phyloP scores from a whole-genome alignment of 768 basidiomycete species.

The Termitomyces heimii region DNA sequence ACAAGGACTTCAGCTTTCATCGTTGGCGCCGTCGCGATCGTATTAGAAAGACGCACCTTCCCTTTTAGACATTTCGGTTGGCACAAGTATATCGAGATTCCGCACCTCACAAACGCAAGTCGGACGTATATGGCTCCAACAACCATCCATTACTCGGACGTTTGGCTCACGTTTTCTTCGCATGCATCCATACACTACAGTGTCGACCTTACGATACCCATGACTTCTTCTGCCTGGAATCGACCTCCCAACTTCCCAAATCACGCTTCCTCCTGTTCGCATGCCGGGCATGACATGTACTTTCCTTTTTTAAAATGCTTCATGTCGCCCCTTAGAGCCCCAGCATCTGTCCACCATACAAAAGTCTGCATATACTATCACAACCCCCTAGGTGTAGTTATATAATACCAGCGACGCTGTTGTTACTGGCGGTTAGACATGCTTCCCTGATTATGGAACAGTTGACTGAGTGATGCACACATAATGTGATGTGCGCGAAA shows the following conservation, averaged over 20 bases:
- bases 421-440: constrained; percentile 4
- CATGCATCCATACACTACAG: constrained; percentile 23
- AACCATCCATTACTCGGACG: constrained; percentile 18
- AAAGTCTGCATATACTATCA: constrained; percentile 12
- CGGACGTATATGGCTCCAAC: constrained; percentile 10
- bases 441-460: not conserved
- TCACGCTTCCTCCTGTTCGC: not conserved
- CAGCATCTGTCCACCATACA: constrained; percentile 9
- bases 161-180: constrained; percentile 17
- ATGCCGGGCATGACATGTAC: constrained; percentile 1
- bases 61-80: constrained; percentile 4
- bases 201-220: constrained; percentile 16
- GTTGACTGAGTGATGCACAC: not conserved
- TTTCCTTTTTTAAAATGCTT: constrained; percentile 11
- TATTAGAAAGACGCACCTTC: constrained; percentile 14
- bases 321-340: constrained; percentile 10
- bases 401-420: constrained; percentile 15
- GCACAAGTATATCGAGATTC: constrained; percentile 2
- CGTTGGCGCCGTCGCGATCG: constrained; percentile 46
- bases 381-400: constrained; percentile 14
- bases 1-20: constrained; percentile 67
- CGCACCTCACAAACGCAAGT: constrained; percentile 6
- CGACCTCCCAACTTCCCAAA: constrained; percentile 7
- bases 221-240: constrained; percentile 9
- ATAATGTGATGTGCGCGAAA: not conserved